phyloP scores from a whole-genome alignment of 306 rosid species.

The Sicyos edulis region DNA sequence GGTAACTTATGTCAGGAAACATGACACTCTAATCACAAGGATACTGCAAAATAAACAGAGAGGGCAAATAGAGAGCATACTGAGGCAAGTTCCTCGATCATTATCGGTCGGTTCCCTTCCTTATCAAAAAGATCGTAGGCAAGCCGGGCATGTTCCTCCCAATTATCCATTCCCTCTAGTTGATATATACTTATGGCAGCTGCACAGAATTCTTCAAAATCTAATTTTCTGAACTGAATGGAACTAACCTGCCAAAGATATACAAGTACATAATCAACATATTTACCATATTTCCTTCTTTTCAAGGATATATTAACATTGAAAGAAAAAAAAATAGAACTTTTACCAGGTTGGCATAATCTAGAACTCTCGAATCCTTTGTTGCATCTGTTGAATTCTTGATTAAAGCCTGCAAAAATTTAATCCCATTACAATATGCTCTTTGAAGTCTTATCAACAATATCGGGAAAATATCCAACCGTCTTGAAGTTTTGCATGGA shows the following conservation, averaged over 20 bases:
- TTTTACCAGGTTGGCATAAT: slow-evolving; percentile 63
- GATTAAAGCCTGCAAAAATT: slow-evolving; percentile 50
- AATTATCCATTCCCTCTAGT: slow-evolving; percentile 74
- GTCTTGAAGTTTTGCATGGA: slow-evolving; percentile 87
- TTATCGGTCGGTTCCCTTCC: slow-evolving; percentile 82
- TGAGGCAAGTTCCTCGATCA: slow-evolving; percentile 92
- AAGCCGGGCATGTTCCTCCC: slow-evolving; percentile 86
- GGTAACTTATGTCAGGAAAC: not conserved
- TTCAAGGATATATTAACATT: not conserved
- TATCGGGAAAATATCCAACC: slow-evolving; percentile 34
- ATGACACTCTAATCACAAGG: slow-evolving; percentile 14
- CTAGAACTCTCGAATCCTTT: slow-evolving; percentile 67
- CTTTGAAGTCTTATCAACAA: slow-evolving; percentile 12
- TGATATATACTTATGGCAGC: slow-evolving; percentile 86
- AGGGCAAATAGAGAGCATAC: slow-evolving; percentile 34
- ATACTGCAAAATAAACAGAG: not conserved
- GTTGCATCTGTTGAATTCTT: slow-evolving; percentile 68
- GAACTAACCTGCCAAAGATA: slow-evolving; percentile 60
- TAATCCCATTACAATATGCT: slow-evolving; percentile 21
- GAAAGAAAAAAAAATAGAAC: not conserved
- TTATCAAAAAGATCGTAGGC: slow-evolving; percentile 86
- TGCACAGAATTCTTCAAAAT: slow-evolving; percentile 91
- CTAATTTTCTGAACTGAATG: slow-evolving; percentile 74
- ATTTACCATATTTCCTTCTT: not conserved
- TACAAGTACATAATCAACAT: slow-evolving; percentile 5